Base-by-base conservation (phyloP, 2,329 filamentous ascomycete species). In the Diaporthe ampelina region DNA sequence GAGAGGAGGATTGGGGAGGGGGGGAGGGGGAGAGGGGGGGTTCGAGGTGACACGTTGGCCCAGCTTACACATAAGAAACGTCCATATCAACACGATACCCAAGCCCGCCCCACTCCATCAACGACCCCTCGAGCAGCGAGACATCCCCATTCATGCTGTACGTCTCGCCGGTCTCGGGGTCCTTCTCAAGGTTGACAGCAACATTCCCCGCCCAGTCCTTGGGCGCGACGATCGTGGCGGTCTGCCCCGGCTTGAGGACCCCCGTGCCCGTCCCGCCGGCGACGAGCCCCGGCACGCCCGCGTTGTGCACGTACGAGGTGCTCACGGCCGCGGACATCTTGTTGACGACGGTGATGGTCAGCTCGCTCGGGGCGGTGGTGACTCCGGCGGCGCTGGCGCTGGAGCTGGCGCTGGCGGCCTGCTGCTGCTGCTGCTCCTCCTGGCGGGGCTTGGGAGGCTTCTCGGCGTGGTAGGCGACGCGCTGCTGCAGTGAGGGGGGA, bases 11-110 rank as follows among this genome's bases (percentile, higher is more conserved):
- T n/a, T n/a, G n/a, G n/a, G n/a, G n/a, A n/a, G n/a, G n/a, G n/a
- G n/a, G n/a, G n/a, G n/a, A n/a, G n/a, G n/a, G n/a, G n/a, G n/a
- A n/a, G n/a, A n/a, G n/a, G n/a, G n/a, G n/a, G n/a, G n/a, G n/a
- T n/a, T n/a, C n/a, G n/a, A n/a, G n/a, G n/a, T n/a, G n/a, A n/a
- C n/a, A n/a, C n/a, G n/a, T n/a, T n/a, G n/a, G n/a, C n/a, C n/a
- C n/a, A n/a, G n/a, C n/a, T 71, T 37, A 75, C 74, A 75, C 74
- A 10, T 75, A 75, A 11, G 74, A 75, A 0, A 75, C 74, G 29
- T 75, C 74, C 13, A 75, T 69, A n/a, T 75, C 74, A 17, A 75
- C 57, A 13, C 70, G 56, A 17, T 45, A 70, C 1, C 43, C 65
- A 5, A 29, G n/a, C n/a, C 50, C 43, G 8, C 63, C 68, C 40